These are phyloP conservation scores for Trichoderma asperelloides DNA, from an alignment of 495 filamentous ascomycete genomes.

Conservation along the genomic window DNA sequence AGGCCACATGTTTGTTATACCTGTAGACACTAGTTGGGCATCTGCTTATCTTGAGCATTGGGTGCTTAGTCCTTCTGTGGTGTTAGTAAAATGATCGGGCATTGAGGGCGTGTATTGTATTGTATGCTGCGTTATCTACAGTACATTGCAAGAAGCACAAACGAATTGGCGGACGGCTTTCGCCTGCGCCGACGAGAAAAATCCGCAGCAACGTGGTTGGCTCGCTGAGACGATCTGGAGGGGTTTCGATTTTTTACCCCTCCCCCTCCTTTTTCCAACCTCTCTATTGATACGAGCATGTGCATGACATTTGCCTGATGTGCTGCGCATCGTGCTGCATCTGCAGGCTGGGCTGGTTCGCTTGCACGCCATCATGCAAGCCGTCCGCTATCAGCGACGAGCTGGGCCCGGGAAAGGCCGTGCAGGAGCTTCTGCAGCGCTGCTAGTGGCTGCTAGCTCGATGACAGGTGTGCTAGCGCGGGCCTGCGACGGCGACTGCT, in stretches of 20 bases:
- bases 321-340: background rate
- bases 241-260: background rate
- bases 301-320: conserved; percentile 7
- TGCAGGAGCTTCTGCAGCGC: background rate
- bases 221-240: background rate
- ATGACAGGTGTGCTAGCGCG: no score
- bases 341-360: conserved; percentile 3
- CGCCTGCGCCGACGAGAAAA: background rate
- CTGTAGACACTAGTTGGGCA: no score
- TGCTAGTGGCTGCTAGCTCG: no score
- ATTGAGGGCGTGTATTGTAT: no score
- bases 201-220: background rate
- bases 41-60: no score
- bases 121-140: background rate
- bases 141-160: background rate
- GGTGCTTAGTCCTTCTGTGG: no score
- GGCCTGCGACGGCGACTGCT: no score
- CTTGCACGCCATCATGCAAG: background rate
- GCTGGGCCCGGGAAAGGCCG: conserved; percentile 1
- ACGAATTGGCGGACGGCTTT: background rate
- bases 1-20: no score
- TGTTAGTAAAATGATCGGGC: no score
- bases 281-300: background rate
- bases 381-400: background rate
- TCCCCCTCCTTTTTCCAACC: background rate